These are phyloP conservation scores for Eurotiales sp. DNA, from an alignment of 2,329 filamentous ascomycete genomes.

Conservation along the genomic window DNA sequence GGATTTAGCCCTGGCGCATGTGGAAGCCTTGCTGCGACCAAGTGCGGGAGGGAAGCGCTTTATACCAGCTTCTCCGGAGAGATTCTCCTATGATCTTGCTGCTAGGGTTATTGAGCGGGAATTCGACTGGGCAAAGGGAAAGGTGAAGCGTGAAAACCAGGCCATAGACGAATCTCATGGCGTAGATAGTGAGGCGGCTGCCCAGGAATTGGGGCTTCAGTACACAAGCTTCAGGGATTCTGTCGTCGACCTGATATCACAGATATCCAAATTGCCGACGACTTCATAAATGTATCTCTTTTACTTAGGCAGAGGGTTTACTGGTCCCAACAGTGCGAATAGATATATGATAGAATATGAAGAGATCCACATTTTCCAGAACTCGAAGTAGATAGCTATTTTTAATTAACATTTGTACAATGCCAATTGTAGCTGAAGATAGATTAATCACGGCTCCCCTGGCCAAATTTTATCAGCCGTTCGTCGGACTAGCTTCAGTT, in stretches of 20 bases:
- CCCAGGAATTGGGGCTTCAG: constrained; percentile 37
- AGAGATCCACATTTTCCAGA: too few species aligned
- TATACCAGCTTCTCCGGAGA: constrained; percentile 39
- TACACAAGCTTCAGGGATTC: constrained; percentile 17
- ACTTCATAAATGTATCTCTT: too few species aligned
- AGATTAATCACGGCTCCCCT: neutral
- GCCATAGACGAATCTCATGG: constrained; percentile 26
- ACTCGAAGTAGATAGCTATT: too few species aligned
- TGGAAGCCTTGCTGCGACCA: constrained; percentile 37
- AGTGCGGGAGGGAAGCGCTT: constrained; percentile 36
- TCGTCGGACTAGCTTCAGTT: neutral
- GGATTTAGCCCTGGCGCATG: constrained; percentile 45
- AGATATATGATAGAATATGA: too few species aligned
- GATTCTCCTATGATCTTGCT: constrained; percentile 46
- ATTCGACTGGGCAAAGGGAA: constrained; percentile 36
- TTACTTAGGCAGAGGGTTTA: too few species aligned
- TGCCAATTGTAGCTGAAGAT: too few species aligned
- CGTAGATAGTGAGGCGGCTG: constrained; percentile 42
- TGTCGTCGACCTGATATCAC: constrained; percentile 17
- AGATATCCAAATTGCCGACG: too few species aligned
- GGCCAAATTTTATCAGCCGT: neutral
- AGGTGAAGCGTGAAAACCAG: constrained; percentile 17
- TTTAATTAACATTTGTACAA: too few species aligned
- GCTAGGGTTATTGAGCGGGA: constrained; percentile 40
- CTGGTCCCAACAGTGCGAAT: too few species aligned